Evolutionary conservation across 495 filamentous ascomycete species (phyloP), one percentile per base, ranked within the genome.

Genomic region (Cladorrhinum samala): DNA sequence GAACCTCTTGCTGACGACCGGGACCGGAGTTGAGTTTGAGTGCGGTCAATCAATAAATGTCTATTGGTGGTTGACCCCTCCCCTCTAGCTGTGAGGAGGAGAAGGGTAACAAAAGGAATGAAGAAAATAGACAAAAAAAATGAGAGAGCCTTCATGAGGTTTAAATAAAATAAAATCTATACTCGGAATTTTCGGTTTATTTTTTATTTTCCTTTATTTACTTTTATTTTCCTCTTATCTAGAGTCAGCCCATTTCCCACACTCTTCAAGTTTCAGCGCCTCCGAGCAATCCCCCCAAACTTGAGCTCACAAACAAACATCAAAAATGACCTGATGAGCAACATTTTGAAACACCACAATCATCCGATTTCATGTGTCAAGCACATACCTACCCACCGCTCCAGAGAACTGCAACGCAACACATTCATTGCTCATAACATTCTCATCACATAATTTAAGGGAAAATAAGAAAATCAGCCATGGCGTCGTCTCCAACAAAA

Each of bases 401-500:
- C n/a, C n/a, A n/a, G n/a, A n/a, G n/a, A n/a, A n/a, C n/a, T n/a
- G n/a, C n/a, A n/a, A n/a, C n/a, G n/a, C n/a, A n/a, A n/a, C n/a
- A n/a, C n/a, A n/a, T n/a, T n/a, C n/a, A n/a, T n/a, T n/a, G n/a
- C n/a, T n/a, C n/a, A n/a, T n/a, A n/a, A n/a, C n/a, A n/a, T n/a
- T n/a, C n/a, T n/a, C n/a, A n/a, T n/a, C n/a, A n/a, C n/a, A 48
- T 7, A 0, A 2, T 49, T 49, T 52, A 41, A 49, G 54, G 49
- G 25, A 30, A 46, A 5, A 39, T 11, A 2, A 14, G 14, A 1
- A 14, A 36, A 49, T 24, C 53, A 36, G 46, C 37, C 21, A 57
- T 58, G 55, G 19, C 53, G 5, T n/a, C 54, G 20, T 6, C 19
- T 38, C 45, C 46, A 49, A 33, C 46, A 50, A 49, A 47, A 45